Base-by-base conservation (phyloP, 345 rosid species). In the Hypericum perforatum region DNA sequence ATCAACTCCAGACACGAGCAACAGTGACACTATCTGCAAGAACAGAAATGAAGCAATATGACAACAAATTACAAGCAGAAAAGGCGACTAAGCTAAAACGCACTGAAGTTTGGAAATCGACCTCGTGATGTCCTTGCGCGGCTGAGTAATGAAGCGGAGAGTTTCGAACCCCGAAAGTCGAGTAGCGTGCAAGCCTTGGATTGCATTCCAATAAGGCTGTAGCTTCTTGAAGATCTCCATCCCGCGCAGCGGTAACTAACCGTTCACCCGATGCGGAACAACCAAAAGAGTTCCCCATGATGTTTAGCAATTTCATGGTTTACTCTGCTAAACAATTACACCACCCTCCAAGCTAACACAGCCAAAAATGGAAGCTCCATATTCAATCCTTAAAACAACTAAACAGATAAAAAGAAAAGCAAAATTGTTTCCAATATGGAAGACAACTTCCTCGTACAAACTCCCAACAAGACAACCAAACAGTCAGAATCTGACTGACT, bases 181-280 rank as follows among this genome's bases (percentile, higher is more conserved):
- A 88, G 70, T 88, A 92, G 45, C 88, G 80, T 37, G 80, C 92
- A 15, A 92, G 95, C 63, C 96, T 82, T 57, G 95, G 98, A 52
- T 88, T 92, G 69, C 77, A 92, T 68, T 88, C 96, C 70, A 92
- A 53, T 11, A 92, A 81, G 68, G 96, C 98, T 62, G 70, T 92
- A 7, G 98, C 96, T 65, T 92, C 98, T 52, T 83, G 95, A 65
- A 92, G 73, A 71, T 92, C 98, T 8, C 96, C 96, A 71, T 92
- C 98, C 78, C 96, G 81, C 36, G 96, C 98, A 8, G 96, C 98
- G 0, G 98, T 87, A 62, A 92, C 96, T 66, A 92, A 72, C 45
- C 96, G 84, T 56, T 92, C 98, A 62, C 98, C 98, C n/a, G 96
- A 88, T 12, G 95, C 98, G 3, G 98, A 92, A 75, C 98, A 92